Evolutionary conservation across 495 filamentous ascomycete genomes (phyloP).

Genomic region (Aspergillus hancockii): DNA sequence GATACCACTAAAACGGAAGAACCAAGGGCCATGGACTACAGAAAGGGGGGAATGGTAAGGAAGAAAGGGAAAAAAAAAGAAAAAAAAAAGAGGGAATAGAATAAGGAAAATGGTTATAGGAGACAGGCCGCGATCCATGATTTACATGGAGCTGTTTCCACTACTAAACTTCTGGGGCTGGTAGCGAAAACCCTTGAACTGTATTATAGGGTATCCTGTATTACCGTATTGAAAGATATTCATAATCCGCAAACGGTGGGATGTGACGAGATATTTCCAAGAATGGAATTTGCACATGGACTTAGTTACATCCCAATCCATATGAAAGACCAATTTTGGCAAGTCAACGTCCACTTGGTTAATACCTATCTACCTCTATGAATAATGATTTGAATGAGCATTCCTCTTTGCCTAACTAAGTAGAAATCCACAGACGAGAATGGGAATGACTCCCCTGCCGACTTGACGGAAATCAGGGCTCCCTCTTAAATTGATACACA

Average conservation of each 20-base stretch:
- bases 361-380: neutral
- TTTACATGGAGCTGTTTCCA: slow-evolving; percentile 1
- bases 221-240: slow-evolving; percentile 8
- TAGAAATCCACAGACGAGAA: neutral
- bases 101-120: slow-evolving; percentile 1
- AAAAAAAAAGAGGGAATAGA: neutral
- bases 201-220: slow-evolving; percentile 4
- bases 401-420: neutral
- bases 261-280: slow-evolving; percentile 1
- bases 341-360: neutral
- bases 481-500: neutral
- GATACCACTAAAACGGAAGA: neutral
- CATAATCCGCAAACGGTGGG: neutral
- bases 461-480: neutral
- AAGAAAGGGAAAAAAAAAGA: slow-evolving; percentile 3
- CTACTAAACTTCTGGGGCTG: slow-evolving; percentile 6
- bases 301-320: neutral
- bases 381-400: neutral
- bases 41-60: neutral
- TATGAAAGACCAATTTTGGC: neutral
- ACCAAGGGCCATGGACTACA: neutral
- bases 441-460: slow-evolving; percentile 5
- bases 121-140: slow-evolving; percentile 3
- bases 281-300: neutral
- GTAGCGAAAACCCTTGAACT: slow-evolving; percentile 13